These are phyloP conservation scores for Mitragyna speciosa DNA, from an alignment of 257 asterid genomes.

Conservation along the genomic window DNA sequence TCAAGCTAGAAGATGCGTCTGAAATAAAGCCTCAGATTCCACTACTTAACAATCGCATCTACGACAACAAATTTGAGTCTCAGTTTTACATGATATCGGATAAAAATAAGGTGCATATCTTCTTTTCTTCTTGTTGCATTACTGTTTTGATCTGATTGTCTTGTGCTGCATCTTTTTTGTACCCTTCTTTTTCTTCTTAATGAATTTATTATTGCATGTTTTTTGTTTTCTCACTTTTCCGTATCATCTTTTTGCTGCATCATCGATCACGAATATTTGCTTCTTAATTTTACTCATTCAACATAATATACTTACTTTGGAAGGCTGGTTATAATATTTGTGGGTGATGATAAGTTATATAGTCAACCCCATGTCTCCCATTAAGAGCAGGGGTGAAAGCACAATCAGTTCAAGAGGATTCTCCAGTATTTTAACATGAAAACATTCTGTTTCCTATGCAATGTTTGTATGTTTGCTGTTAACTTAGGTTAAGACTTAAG, in stretches of 20 bases:
- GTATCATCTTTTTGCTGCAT: not conserved
- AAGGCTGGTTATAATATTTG: not conserved
- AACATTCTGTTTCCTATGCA: not conserved
- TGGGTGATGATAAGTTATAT: not conserved
- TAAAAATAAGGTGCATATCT: constrained; percentile 71
- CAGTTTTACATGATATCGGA: constrained; percentile 98
- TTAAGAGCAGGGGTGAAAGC: not conserved
- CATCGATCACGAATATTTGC: not conserved
- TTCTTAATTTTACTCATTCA: not conserved
- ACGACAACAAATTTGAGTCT: constrained; percentile 93
- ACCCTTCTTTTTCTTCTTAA: not conserved
- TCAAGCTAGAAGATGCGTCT: constrained; percentile 83
- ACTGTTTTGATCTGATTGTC: constrained; percentile 13
- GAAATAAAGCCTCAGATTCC: constrained; percentile 90
- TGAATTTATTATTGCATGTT: not conserved
- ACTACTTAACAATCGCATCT: constrained; percentile 85
- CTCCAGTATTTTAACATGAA: not conserved
- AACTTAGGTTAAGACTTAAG: not conserved
- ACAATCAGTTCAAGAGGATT: not conserved
- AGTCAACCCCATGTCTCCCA: not conserved
- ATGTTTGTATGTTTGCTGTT: not conserved
- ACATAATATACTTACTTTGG: not conserved
- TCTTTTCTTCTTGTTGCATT: not conserved
- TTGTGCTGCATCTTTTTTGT: not conserved
- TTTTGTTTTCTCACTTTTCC: no score